Percentiles rank a stretch among this genome's conserved stretches.
These are phyloP conservation scores for Theileria annulata DNA, from an alignment of 169 alveolate genomes.

Conservation along the genomic window DNA sequence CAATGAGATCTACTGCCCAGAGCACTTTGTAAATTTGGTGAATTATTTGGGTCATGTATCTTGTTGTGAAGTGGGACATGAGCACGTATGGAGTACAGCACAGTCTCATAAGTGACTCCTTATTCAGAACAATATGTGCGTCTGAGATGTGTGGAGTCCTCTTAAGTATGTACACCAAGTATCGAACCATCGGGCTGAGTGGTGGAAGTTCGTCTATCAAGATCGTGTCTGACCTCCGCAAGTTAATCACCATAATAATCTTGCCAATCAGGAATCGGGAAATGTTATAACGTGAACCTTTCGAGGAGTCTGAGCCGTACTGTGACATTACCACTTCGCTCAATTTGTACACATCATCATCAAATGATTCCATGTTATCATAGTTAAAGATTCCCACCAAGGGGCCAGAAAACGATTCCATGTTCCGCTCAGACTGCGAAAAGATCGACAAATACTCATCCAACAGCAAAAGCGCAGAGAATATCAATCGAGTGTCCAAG, in stretches of 20 bases:
- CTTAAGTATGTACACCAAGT: conserved; percentile 54
- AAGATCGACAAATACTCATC: conserved; percentile 56
- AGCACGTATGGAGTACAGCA: conserved; percentile 67
- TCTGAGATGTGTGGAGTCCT: conserved; percentile 65
- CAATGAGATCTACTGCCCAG: conserved; percentile 79
- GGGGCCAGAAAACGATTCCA: conserved; percentile 56
- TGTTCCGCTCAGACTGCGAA: conserved; percentile 38
- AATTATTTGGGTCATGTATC: conserved; percentile 71
- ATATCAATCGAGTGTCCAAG: conserved; percentile 57
- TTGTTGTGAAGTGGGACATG: conserved; percentile 49
- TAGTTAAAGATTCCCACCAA: conserved; percentile 57
- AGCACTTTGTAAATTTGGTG: conserved; percentile 77
- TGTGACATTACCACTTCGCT: conserved; percentile 48
- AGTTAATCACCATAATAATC: conserved; percentile 40
- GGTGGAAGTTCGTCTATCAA: conserved; percentile 37
- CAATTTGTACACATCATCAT: conserved; percentile 40
- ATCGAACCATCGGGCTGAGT: conserved; percentile 46
- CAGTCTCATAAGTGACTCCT: conserved; percentile 50
- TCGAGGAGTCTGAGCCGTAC: conserved; percentile 23
- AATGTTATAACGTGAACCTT: conserved; percentile 56
- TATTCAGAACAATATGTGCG: conserved; percentile 48
- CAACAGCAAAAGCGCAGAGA: conserved; percentile 39
- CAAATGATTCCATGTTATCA: conserved; percentile 42
- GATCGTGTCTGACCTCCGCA: conserved; percentile 45
- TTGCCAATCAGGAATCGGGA: conserved; percentile 53